Evolutionary conservation across 1,284 basidiomycete genomes (phyloP).

Genomic region (Chalciporus sp.): DNA sequence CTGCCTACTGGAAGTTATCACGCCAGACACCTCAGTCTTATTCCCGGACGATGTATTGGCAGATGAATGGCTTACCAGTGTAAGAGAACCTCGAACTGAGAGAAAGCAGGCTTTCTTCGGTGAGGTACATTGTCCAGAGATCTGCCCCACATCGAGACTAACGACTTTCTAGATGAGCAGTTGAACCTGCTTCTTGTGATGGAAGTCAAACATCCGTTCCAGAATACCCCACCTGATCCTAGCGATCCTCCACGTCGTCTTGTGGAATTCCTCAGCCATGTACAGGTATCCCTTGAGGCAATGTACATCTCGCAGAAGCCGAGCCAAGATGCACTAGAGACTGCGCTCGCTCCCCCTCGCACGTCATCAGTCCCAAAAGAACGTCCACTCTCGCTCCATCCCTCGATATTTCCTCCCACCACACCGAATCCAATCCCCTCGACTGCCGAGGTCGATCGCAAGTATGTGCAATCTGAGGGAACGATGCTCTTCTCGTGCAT

Average conservation of each 20-base stretch:
- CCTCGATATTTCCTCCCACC: slow-evolving; percentile 70
- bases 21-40: slow-evolving; percentile 65
- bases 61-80: slow-evolving; percentile 58
- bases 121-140: slow-evolving; percentile 39
- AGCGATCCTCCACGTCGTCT: slow-evolving; percentile 55
- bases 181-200: slow-evolving; percentile 68
- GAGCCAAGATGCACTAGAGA: slow-evolving; percentile 28
- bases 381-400: slow-evolving; percentile 41
- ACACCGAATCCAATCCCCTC: slow-evolving; percentile 78
- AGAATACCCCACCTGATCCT: slow-evolving; percentile 36
- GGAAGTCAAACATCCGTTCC: slow-evolving; percentile 47
- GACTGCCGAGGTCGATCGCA: slow-evolving; percentile 65
- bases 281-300: slow-evolving; percentile 80
- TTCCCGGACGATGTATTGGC: slow-evolving; percentile 51
- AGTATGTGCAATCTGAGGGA: slow-evolving; percentile 78
- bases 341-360: slow-evolving; percentile 52
- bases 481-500: slow-evolving; percentile 68
- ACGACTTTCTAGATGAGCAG: slow-evolving; percentile 63
- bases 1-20: slow-evolving; percentile 60
- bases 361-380: slow-evolving; percentile 42
- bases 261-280: slow-evolving; percentile 65
- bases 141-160: slow-evolving; percentile 23
- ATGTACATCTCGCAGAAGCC: slow-evolving; percentile 71
- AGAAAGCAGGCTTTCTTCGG: slow-evolving; percentile 76
- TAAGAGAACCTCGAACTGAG: slow-evolving; percentile 42